Percentiles rank a stretch among this genome's conserved stretches.
Conservation (phyloP, 805 yeast genomes). For the Kodamaea leandrae region DNA sequence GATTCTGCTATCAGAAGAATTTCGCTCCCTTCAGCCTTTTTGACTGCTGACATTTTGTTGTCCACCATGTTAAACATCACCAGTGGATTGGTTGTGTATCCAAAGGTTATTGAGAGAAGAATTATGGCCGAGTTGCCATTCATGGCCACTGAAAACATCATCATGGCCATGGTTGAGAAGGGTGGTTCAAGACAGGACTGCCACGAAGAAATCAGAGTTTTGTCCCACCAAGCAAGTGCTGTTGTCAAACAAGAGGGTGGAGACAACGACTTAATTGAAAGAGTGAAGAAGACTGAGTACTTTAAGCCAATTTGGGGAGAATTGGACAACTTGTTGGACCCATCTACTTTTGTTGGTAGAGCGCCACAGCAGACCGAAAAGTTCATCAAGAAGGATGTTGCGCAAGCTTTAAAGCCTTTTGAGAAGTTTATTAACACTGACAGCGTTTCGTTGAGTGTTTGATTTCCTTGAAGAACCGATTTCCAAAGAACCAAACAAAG, state of each 20-base stretch:
- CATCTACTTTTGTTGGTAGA: slow-evolving; percentile 94
- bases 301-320: slow-evolving; percentile 88
- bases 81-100: slow-evolving; percentile 95
- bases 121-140: slow-evolving; percentile 93
- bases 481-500: not conserved
- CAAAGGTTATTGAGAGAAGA: slow-evolving; percentile 97
- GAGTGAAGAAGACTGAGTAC: slow-evolving; percentile 73
- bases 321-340: slow-evolving; percentile 78
- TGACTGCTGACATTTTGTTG: slow-evolving; percentile 90
- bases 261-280: slow-evolving; percentile 92
- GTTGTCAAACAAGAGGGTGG: slow-evolving; percentile 98
- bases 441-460: slow-evolving; percentile 79
- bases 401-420: slow-evolving; percentile 73
- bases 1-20: slow-evolving; percentile 98
- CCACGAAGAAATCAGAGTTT: slow-evolving; percentile 95
- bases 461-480: slow-evolving; percentile 14
- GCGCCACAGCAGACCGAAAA: slow-evolving; percentile 98
- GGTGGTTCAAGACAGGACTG: slow-evolving; percentile 98
- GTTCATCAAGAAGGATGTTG: slow-evolving; percentile 82
- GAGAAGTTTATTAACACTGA: slow-evolving; percentile 57
- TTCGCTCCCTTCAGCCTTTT: slow-evolving; percentile 91
- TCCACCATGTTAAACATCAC: slow-evolving; percentile 89
- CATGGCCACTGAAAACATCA: slow-evolving; percentile 99
- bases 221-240: slow-evolving; percentile 95
- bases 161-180: slow-evolving; percentile 99